These are phyloP conservation scores for Coemansia sp. DNA, from an alignment of 192 early-diverging fungal genomes.

Conservation along the genomic window DNA sequence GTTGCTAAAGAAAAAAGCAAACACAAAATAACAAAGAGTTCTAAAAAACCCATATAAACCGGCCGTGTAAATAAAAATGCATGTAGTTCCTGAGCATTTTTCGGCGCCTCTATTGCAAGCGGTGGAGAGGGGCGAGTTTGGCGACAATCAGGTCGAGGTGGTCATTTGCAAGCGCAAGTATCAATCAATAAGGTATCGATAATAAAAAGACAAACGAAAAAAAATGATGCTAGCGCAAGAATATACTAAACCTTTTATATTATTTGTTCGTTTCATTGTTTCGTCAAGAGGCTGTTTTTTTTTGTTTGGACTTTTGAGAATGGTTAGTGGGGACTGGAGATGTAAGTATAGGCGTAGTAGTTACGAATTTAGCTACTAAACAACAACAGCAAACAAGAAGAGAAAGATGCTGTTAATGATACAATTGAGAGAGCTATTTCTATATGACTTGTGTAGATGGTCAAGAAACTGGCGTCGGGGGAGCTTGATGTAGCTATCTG, in stretches of 20 bases:
- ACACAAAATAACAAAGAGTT: not conserved
- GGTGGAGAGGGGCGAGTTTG: conserved; percentile 60
- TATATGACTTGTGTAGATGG: conserved; percentile 54
- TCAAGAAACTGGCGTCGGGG: conserved; percentile 67
- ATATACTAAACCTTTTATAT: not conserved
- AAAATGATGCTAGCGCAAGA: not conserved
- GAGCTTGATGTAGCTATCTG: conserved; percentile 82
- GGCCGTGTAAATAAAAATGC: not conserved
- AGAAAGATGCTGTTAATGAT: not conserved
- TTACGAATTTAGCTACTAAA: not conserved
- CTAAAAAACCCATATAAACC: not conserved
- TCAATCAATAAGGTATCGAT: conserved; percentile 34
- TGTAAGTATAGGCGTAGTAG: conserved; percentile 18
- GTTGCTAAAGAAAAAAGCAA: not conserved
- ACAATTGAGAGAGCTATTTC: not conserved
- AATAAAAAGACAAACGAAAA: conserved; percentile 37
- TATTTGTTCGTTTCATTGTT: not conserved
- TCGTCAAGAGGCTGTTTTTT: not conserved
- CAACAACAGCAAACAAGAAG: not conserved
- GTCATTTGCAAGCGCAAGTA: conserved; percentile 57
- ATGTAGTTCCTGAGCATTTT: conserved; percentile 73
- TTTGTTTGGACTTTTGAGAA: not conserved
- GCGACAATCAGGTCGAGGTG: conserved; percentile 61
- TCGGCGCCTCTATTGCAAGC: conserved; percentile 72
- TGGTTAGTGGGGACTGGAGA: conserved; percentile 60